Evolutionary conservation across 495 filamentous ascomycete species (phyloP).

Genomic region (Lasiosphaeria hispida): DNA sequence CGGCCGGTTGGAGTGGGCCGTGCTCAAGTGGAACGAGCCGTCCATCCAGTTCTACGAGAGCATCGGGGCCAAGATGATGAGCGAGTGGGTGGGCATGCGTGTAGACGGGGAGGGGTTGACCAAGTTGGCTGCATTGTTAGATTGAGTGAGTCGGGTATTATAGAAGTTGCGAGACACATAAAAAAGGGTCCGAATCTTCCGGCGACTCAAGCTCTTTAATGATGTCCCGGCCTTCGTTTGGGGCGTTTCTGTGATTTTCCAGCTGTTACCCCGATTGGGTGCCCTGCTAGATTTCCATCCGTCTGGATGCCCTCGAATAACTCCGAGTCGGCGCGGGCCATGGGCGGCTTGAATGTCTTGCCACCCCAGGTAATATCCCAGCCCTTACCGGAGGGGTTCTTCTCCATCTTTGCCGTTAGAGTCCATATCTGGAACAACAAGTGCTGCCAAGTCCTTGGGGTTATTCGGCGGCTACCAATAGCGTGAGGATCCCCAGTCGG

Average conservation of each 20-base stretch:
- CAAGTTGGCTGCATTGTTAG: conserved; percentile 54
- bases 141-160: conserved; percentile 18
- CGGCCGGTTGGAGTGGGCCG: conserved; percentile 84
- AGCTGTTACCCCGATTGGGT: too few relatives aligned
- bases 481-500: conserved; percentile 31
- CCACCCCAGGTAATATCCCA: conserved; percentile 39
- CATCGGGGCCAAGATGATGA: conserved; percentile 77
- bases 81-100: conserved; percentile 90
- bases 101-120: conserved; percentile 70
- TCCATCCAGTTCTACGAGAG: conserved; percentile 83
- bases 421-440: conserved; percentile 36
- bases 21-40: conserved; percentile 87
- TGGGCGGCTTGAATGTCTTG: conserved; percentile 6
- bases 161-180: neutral
- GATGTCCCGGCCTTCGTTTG: neutral
- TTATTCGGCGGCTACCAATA: conserved; percentile 27
- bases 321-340: conserved; percentile 19
- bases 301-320: conserved; percentile 29
- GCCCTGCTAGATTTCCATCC: too few relatives aligned
- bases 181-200: neutral
- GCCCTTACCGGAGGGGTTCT: conserved; percentile 17
- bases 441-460: conserved; percentile 25
- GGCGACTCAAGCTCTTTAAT: neutral
- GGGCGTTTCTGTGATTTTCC: neutral
- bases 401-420: conserved; percentile 30